Evolutionary conservation across 768 basidiomycete species (phyloP), one percentile per base, ranked within the genome.

Genomic region (Leccinum broughii): DNA sequence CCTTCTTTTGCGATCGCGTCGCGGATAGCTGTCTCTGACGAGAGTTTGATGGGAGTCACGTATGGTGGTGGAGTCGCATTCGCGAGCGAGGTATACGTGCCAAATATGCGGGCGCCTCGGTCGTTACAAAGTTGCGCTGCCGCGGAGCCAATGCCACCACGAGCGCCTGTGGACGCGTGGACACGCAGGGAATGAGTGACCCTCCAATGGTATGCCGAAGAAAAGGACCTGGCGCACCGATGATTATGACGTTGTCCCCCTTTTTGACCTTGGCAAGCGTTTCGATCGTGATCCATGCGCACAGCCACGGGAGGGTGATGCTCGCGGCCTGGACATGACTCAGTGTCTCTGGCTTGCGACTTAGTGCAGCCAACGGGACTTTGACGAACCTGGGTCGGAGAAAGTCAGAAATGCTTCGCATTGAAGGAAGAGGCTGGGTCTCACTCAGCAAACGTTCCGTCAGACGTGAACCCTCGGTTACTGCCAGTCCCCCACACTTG

Each of bases 281-380:
- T 10, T 76, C 62, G 13, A 75, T 72, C 1, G 73, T 74, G 64
- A 76, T 76, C 75, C 75, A 75, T 7, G 75, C 75, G 55, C 73
- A 75, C 26, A 75, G 64, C 73, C 75, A 76, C 0, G 67, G 67
- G 6, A 75, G 74, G 0, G 73, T 71, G 67, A 75, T 73, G 49
- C 73, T 76, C 14, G 67, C 73, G 6, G 73, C 75, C 39, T 66
- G 53, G 30, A 13, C 10, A 22, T 75, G 75, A 30, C 57, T 64
- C 32, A 75, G 41, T 1, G 56, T 62, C 55, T 63, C 28, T 6
- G 75, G 73, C 51, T 76, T 75, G 53, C 67, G 73, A 55, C 73
- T 75, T 15, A 75, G 60, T 6, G 58, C 72, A 6, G 56, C 51
- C 34, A 75, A 17, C 1, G 75, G 75, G 8, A 75, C 68, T 30